These are phyloP conservation scores for maize (Zea mays) DNA, from an alignment of 176 grass and related monocot genomes.

Conservation along the genomic window DNA sequence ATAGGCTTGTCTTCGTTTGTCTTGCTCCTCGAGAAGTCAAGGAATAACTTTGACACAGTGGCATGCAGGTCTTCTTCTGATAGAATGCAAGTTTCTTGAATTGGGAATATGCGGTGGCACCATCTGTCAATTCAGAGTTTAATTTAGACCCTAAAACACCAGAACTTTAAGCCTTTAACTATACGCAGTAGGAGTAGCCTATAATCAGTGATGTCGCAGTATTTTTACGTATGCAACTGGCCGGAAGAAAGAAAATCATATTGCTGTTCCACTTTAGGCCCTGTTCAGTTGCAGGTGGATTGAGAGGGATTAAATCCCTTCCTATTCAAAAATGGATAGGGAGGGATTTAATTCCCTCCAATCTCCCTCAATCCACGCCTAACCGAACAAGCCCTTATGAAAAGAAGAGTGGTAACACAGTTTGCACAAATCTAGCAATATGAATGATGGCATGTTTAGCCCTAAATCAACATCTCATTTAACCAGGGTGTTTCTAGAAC, in stretches of 20 bases:
- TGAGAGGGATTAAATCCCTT: no score
- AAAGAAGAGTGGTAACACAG: constrained; percentile 30
- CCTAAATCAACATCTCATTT: neutral
- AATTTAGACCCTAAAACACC: neutral
- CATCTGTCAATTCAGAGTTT: constrained; percentile 60
- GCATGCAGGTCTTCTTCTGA: constrained; percentile 63
- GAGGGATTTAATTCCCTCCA: no score
- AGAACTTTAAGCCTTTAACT: neutral
- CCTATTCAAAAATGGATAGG: no score
- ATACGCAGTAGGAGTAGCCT: neutral
- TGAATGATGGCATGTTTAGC: constrained; percentile 3
- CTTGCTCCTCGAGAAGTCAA: constrained; percentile 49
- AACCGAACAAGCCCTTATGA: neutral
- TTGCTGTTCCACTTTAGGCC: neutral
- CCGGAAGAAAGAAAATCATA: neutral
- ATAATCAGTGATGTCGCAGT: neutral
- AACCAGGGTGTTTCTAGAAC: neutral
- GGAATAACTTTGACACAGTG: constrained; percentile 76
- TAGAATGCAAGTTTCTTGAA: constrained; percentile 90
- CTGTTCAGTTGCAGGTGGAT: no score
- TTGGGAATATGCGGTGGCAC: constrained; percentile 92
- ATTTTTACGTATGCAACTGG: neutral
- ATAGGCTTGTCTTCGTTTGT: constrained; percentile 50
- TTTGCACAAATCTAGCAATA: constrained; percentile 20
- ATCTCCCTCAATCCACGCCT: no score